phyloP scores from a whole-genome alignment of 2,329 filamentous ascomycete genomes.

The Phaeosphaeriaceae sp. region DNA sequence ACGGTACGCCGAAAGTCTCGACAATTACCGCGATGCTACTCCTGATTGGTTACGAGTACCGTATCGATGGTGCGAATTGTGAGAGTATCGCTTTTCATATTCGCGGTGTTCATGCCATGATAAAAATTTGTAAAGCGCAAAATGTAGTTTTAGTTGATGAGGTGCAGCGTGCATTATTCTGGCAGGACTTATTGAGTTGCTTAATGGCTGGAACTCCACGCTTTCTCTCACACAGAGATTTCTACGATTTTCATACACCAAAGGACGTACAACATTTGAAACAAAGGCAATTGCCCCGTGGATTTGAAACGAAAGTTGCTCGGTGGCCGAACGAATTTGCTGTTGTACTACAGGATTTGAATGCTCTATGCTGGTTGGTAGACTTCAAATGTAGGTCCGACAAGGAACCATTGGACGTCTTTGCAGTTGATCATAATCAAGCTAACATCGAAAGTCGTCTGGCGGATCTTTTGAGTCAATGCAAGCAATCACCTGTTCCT shows the following conservation, averaged over 20 bases:
- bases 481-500: background rate
- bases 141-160: conserved; percentile 9
- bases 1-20: conserved; percentile 13
- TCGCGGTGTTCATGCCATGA: conserved; percentile 13
- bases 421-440: conserved; percentile 19
- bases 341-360: conserved; percentile 15
- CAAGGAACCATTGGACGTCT: conserved; percentile 2
- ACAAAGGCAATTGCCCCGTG: conserved; percentile 4
- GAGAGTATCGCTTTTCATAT: conserved; percentile 19
- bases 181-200: conserved; percentile 25
- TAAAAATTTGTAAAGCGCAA: conserved; percentile 7
- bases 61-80: conserved; percentile 13
- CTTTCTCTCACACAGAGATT: conserved; percentile 17
- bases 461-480: conserved; percentile 13
- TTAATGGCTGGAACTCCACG: conserved; percentile 16
- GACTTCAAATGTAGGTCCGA: conserved; percentile 8
- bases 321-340: conserved; percentile 5
- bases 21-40: conserved; percentile 26
- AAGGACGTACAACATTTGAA: background rate
- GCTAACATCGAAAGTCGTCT: conserved; percentile 19
- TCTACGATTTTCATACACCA: conserved; percentile 3
- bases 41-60: conserved; percentile 26
- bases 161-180: conserved; percentile 20
- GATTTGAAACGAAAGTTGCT: conserved; percentile 6
- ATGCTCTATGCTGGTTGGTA: conserved; percentile 13